phyloP scores from a whole-genome alignment of 805 yeast genomes.

The Wickerhamomyces kurtzmanii region DNA sequence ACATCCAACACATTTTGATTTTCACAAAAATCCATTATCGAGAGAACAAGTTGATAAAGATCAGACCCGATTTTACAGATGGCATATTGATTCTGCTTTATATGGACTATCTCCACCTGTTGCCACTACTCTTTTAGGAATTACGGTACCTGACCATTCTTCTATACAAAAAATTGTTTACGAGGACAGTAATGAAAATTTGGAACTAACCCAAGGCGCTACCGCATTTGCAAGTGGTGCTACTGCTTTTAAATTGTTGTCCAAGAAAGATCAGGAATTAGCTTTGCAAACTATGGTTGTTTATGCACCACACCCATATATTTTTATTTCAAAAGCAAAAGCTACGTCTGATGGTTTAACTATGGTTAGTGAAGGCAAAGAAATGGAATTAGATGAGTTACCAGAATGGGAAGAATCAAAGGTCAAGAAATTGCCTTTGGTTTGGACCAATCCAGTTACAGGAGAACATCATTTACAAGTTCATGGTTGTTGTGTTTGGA shows the following conservation, averaged over 20 bases:
- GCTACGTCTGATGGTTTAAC: conserved; percentile 85
- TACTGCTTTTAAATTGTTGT: conserved; percentile 57
- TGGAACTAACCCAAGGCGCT: conserved; percentile 73
- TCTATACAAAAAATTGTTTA: conserved; percentile 57
- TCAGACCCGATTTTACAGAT: conserved; percentile 77
- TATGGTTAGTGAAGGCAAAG: conserved; percentile 75
- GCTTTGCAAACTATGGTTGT: conserved; percentile 75
- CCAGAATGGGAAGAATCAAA: conserved; percentile 81
- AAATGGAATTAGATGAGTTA: conserved; percentile 51
- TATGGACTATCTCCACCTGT: conserved; percentile 82
- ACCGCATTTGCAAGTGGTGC: conserved; percentile 87
- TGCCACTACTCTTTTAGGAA: conserved; percentile 76
- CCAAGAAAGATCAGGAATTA: conserved; percentile 61
- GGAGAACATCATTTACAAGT: conserved; percentile 76
- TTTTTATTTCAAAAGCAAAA: conserved; percentile 67
- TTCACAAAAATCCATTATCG: conserved; percentile 61
- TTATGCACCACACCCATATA: conserved; percentile 91
- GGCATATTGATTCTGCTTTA: conserved; percentile 91
- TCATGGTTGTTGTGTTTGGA: conserved; percentile 80
- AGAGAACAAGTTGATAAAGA: conserved; percentile 52
- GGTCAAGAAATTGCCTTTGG: conserved; percentile 72
- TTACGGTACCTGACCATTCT: conserved; percentile 64
- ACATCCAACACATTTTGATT: conserved; percentile 78
- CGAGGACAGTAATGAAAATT: conserved; percentile 53
- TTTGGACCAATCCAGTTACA: conserved; percentile 89